Base-by-base conservation (phyloP, 495 filamentous ascomycete species). In the Hypoxylon fuscum region DNA sequence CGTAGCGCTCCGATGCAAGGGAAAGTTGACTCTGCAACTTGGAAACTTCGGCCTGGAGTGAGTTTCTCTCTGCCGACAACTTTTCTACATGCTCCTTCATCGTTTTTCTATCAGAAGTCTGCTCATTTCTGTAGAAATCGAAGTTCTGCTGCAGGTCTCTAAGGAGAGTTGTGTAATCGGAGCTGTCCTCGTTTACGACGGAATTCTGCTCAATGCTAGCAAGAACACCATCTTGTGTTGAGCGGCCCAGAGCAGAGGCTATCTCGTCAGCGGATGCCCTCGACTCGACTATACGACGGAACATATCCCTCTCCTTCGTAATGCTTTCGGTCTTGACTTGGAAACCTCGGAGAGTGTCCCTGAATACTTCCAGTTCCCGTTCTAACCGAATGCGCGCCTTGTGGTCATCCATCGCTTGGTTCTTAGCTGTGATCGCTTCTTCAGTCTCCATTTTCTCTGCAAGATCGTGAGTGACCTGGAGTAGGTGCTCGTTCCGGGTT, bases 271-370 rank as follows among this genome's bases (percentile, higher is more conserved):
- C 75, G 12, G 79, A 73, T 8, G 80, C 81, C 25, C 87, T 78
- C 63, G 92, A 88, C 55, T 91, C 87, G 11, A 97, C 84, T 86
- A 97, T 95, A 35, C 92, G 91, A 23, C 92, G 86, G 87, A 96
- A 97, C 83, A 96, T 97, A 67, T 99, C 93, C 29, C 95, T 86
- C 76, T 99, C 95, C 69, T 91, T 91, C 44, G 94, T 90, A 64
- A 96, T 96, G 73, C 92, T 96, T 79, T 97, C 88, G 25, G 90
- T 89, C 59, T 91, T 88, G 5, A 89, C 85, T 3, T 88, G 81
- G 43, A 95, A 84, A 27, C 88, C 87, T 58, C 89, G 83, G 29
- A 97, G 81, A 67, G 97, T 94, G 29, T 86, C 85, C 54, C 79
- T 80, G 49, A 86, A 77, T 15, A 76, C 75, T 47, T 80, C 74